Evolutionary conservation across 2,329 filamentous ascomycete genomes (phyloP).

Genomic region (Aspergillus quadrilineatus): DNA sequence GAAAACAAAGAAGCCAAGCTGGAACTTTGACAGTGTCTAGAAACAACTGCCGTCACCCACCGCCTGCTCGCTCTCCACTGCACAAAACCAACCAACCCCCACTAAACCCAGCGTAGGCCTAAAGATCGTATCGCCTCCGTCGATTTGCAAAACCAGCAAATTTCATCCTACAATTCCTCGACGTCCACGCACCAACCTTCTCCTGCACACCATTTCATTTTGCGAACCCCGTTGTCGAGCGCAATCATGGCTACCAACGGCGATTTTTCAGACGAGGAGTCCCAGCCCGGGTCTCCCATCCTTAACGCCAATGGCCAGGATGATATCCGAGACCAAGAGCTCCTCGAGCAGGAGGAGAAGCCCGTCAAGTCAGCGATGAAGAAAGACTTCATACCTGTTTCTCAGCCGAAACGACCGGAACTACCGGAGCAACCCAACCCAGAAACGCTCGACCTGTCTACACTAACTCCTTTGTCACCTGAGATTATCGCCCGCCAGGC

Average conservation of each 20-base stretch:
- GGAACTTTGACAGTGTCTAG: neutral
- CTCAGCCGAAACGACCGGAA: constrained; percentile 60
- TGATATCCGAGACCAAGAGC: constrained; percentile 75
- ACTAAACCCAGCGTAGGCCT: constrained; percentile 23
- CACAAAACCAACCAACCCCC: constrained; percentile 39
- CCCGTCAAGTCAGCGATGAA: constrained; percentile 83
- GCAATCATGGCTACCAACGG: constrained; percentile 57
- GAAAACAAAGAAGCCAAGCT: neutral
- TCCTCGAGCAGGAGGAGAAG: constrained; percentile 63
- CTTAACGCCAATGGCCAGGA: constrained; percentile 59
- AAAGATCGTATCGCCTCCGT: constrained; percentile 36
- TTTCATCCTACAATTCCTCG: constrained; percentile 34
- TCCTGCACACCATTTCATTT: constrained; percentile 6
- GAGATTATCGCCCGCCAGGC: constrained; percentile 98
- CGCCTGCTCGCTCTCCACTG: constrained; percentile 39
- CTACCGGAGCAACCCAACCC: constrained; percentile 92
- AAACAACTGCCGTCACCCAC: constrained; percentile 22
- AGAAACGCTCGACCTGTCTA: constrained; percentile 77
- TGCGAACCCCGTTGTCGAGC: constrained; percentile 15
- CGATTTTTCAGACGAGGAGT: constrained; percentile 56
- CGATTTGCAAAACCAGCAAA: constrained; percentile 30
- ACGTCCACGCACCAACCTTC: constrained; percentile 17
- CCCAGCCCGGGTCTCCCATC: constrained; percentile 55
- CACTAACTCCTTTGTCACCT: constrained; percentile 79
- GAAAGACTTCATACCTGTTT: constrained; percentile 54